Evolutionary conservation across 1,139 yeast genomes (phyloP).

Genomic region (Scheffersomyces lignicola): DNA sequence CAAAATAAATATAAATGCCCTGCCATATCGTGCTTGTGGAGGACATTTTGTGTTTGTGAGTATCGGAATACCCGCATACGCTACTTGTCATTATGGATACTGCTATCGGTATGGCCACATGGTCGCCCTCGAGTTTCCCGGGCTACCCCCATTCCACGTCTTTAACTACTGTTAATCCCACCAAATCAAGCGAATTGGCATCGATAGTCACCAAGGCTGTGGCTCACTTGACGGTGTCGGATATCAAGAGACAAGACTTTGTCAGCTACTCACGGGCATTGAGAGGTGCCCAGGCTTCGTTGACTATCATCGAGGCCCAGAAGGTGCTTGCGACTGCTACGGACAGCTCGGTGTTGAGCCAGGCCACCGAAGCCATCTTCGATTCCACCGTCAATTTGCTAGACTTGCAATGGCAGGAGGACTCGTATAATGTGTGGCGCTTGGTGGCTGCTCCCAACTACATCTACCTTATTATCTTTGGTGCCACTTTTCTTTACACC

Average conservation of each 20-base stretch:
- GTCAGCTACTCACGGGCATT: constrained; percentile 9
- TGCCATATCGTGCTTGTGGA: too few relatives aligned
- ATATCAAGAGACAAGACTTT: neutral
- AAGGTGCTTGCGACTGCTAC: constrained; percentile 43
- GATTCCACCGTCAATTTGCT: constrained; percentile 31
- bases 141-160: constrained; percentile 19
- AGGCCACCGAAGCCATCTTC: constrained; percentile 33
- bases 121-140: constrained; percentile 22
- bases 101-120: constrained; percentile 9
- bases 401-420: constrained; percentile 21
- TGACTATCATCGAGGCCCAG: constrained; percentile 31
- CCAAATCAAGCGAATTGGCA: constrained; percentile 15
- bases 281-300: constrained; percentile 38
- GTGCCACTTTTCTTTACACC: constrained; percentile 19
- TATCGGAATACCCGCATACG: too few relatives aligned
- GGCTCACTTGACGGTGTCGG: neutral
- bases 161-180: constrained; percentile 17
- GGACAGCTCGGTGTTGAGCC: constrained; percentile 19
- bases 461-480: constrained; percentile 23
- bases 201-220: constrained; percentile 7
- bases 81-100: too few relatives aligned
- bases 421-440: constrained; percentile 34
- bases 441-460: constrained; percentile 25
- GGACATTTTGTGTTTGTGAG: too few relatives aligned
- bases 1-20: too few relatives aligned